Conservation (phyloP, 495 filamentous ascomycete genomes). For the Podospora didyma region DNA sequence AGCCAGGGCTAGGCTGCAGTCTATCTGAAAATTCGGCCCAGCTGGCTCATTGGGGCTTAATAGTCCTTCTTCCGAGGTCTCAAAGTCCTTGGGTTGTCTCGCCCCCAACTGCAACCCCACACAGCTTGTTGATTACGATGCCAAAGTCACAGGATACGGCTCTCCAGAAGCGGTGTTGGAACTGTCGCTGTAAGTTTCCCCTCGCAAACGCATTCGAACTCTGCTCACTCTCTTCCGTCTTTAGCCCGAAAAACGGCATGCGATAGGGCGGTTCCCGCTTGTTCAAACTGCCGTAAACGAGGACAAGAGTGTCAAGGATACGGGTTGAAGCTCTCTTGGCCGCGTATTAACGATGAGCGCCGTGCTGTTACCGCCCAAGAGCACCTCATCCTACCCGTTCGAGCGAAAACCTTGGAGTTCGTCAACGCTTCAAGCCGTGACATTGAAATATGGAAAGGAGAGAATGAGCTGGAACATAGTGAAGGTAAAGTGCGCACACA, state of each 20-base stretch:
- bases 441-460: slow-evolving; percentile 8
- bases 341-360: slow-evolving; percentile 10
- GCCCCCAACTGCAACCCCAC: too few relatives aligned
- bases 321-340: slow-evolving; percentile 22
- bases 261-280: slow-evolving; percentile 14
- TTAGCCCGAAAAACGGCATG: slow-evolving; percentile 19
- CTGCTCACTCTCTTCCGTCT: not conserved
- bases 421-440: slow-evolving; percentile 13
- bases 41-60: too few relatives aligned
- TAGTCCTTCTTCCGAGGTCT: too few relatives aligned
- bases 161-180: slow-evolving; percentile 6
- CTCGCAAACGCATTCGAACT: too few relatives aligned
- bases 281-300: slow-evolving; percentile 14
- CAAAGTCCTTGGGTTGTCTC: too few relatives aligned
- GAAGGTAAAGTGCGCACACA: too few relatives aligned
- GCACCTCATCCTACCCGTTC: slow-evolving; percentile 5
- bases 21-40: too few relatives aligned
- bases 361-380: not conserved
- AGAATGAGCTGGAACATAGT: too few relatives aligned
- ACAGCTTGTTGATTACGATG: not conserved
- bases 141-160: not conserved
- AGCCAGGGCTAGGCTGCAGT: too few relatives aligned
- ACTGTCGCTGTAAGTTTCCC: slow-evolving; percentile 6
- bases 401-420: slow-evolving; percentile 7
- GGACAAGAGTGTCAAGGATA: slow-evolving; percentile 17